These are phyloP conservation scores for Solanum medicagineum DNA, from an alignment of 257 asterid species.

Conservation along the genomic window DNA sequence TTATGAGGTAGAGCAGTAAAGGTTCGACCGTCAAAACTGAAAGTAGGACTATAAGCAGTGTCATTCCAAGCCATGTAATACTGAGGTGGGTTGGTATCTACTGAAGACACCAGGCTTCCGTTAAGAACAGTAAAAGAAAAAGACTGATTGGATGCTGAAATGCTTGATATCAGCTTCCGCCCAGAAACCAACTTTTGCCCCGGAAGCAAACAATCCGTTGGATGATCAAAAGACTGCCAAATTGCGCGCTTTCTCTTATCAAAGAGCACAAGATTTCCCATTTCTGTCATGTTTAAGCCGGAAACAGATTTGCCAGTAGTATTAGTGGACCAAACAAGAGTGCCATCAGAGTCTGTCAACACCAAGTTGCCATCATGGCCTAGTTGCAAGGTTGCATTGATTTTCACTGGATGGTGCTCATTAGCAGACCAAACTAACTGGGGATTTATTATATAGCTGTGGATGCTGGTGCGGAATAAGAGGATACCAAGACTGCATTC, in stretches of 20 bases:
- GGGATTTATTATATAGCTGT: neutral
- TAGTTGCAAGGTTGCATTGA: neutral
- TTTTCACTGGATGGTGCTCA: neutral
- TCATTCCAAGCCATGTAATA: neutral
- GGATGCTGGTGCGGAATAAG: neutral
- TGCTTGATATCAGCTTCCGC: neutral
- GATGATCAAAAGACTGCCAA: conserved; percentile 18
- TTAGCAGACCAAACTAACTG: neutral
- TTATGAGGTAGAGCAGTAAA: neutral
- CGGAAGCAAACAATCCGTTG: neutral
- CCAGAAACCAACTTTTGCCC: neutral
- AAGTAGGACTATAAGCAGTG: neutral
- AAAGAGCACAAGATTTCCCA: neutral
- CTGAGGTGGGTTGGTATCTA: neutral
- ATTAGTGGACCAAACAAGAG: neutral
- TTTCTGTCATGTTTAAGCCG: neutral
- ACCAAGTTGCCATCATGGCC: neutral
- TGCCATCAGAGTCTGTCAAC: neutral
- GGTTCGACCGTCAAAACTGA: neutral
- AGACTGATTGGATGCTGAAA: neutral
- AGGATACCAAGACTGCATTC: neutral
- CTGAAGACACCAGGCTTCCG: neutral
- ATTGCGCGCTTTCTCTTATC: neutral
- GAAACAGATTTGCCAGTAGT: neutral
- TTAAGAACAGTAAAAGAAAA: neutral